These are phyloP conservation scores for Saposhnikovia divaricata DNA, from an alignment of 129 eudicot species.

Conservation along the genomic window DNA sequence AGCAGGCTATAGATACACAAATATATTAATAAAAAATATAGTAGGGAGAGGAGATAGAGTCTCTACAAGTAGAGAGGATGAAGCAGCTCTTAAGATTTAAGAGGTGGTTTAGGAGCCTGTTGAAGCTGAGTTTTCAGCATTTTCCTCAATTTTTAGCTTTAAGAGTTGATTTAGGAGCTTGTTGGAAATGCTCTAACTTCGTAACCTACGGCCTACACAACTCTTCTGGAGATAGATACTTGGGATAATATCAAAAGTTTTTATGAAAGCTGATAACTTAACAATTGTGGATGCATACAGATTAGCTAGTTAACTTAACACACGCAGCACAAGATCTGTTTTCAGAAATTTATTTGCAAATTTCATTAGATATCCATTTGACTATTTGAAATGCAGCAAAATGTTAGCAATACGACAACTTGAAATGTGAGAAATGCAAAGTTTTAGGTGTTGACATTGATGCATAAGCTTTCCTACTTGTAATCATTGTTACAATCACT, in stretches of 20 bases:
- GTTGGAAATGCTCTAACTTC: no score
- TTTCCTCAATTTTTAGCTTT: no score
- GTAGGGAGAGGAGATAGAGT: no score
- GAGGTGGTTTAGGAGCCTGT: no score
- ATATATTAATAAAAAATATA: no score
- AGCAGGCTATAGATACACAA: no score
- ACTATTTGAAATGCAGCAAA: not conserved
- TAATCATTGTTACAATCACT: not conserved
- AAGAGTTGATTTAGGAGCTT: no score
- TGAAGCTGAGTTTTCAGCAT: no score
- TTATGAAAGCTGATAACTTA: no score
- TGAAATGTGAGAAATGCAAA: not conserved
- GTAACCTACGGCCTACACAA: not conserved
- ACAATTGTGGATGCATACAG: not conserved
- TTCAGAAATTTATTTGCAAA: not conserved
- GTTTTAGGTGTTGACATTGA: slow-evolving; percentile 4
- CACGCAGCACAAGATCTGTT: not conserved
- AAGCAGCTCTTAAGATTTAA: no score
- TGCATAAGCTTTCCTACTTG: slow-evolving; percentile 1
- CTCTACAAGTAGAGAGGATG: no score
- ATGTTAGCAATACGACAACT: not conserved
- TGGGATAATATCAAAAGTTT: not conserved
- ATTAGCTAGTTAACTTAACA: not conserved
- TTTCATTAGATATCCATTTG: not conserved
- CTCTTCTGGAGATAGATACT: not conserved